Evolutionary conservation across 805 yeast genomes (phyloP), one percentile per base, ranked within the genome.

Genomic region (Blastobotrys robertii): DNA sequence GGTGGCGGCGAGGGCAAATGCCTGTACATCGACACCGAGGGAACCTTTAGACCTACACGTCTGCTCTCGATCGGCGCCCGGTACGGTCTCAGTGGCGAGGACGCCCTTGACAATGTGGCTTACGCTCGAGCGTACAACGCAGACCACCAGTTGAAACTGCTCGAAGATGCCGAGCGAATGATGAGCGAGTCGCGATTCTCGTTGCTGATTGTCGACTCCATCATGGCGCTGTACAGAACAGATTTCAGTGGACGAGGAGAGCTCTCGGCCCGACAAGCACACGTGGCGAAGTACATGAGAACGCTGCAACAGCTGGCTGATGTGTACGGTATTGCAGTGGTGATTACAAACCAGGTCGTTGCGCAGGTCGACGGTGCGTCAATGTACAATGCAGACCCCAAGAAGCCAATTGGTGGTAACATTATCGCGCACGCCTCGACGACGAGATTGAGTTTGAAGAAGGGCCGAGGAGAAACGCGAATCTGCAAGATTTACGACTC

Each of bases 1-100:
- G 97, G 97, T 34, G 98, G 98, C 47, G 98, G 96, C 41, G 98
- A 92, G 66, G 98, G 98, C 30, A 87, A 92, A 64, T 90, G 97
- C 62, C 69, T 92, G 43, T 92, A 84, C 59, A 88, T 92, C 47
- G 98, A 92, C 58, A 90, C 97, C 0, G 98, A 90, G 60, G 96
- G 97, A 13, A 92, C 98, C 1, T 92, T 92, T 62, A 74, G 98
- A 59, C 97, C 97, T 1, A 81, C 81, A 36, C 74, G 98, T 54
- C 69, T 92, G 52, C 83, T 84, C 7, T 80, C 95, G 0, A 87
- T 92, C 51, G 95, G 96, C 2, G 81, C 81, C 58, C 71, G 98
- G 53, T 92, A 83, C 59, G 96, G 96, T 0, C 70, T 92, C 45
- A 85, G 85, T 52, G 94, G 92, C 14, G 87, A 83, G 55, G 96